Evolutionary conservation across 108 stramenopile species (phyloP).

Genomic region (Cyclotella cryptica): DNA sequence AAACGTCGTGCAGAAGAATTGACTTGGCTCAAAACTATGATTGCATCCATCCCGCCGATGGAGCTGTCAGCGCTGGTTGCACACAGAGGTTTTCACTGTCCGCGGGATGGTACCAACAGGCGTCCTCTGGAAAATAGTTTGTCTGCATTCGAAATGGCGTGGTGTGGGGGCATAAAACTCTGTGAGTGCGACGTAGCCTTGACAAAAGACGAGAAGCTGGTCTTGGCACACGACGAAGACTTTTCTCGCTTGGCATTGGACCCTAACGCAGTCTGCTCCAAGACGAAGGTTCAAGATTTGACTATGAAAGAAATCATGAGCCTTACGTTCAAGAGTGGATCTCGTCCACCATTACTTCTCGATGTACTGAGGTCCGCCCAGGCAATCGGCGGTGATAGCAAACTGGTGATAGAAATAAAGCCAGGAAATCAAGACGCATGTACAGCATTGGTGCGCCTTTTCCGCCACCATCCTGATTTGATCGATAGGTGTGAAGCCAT

Average conservation of each 20-base stretch:
- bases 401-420: constrained; percentile 80
- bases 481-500: constrained; percentile 63
- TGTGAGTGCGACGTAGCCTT: constrained; percentile 85
- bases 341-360: constrained; percentile 71
- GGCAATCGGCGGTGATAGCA: constrained; percentile 63
- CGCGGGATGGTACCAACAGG: constrained; percentile 58
- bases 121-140: constrained; percentile 81
- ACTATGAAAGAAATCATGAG: constrained; percentile 78
- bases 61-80: constrained; percentile 60
- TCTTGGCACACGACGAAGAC: constrained; percentile 76
- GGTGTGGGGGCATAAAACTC: constrained; percentile 74
- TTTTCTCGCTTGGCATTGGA: constrained; percentile 73
- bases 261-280: constrained; percentile 43
- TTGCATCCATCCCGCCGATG: constrained; percentile 30
- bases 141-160: constrained; percentile 74
- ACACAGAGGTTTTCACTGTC: constrained; percentile 79
- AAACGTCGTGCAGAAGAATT: constrained; percentile 48
- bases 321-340: constrained; percentile 69
- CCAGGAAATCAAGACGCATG: constrained; percentile 77
- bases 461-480: constrained; percentile 70
- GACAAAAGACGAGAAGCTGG: constrained; percentile 81
- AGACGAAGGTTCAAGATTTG: constrained; percentile 63
- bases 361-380: constrained; percentile 74
- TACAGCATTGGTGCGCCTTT: constrained; percentile 65
- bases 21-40: constrained; percentile 45